These are phyloP conservation scores for Poa pratensis DNA, from an alignment of 176 grass and related monocot genomes.

Conservation along the genomic window DNA sequence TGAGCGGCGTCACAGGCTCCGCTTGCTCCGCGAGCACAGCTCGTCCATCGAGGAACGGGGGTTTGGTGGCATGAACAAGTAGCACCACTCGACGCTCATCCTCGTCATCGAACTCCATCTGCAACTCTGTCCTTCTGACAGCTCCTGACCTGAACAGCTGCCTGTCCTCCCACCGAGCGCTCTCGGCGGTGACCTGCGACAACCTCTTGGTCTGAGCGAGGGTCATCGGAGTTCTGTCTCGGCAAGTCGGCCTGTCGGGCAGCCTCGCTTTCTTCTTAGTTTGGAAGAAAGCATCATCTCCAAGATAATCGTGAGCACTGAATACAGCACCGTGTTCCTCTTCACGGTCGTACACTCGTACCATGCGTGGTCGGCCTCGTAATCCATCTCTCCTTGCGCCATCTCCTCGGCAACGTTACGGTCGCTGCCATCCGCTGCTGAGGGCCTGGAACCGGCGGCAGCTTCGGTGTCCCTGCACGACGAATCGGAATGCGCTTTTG, in stretches of 20 bases:
- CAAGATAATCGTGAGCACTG: not conserved
- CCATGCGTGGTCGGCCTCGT: not conserved
- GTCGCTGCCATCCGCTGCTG: too few relatives aligned
- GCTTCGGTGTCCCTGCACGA: not conserved
- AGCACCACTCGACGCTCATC: constrained; percentile 87
- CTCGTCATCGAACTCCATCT: constrained; percentile 93
- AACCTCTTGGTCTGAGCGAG: constrained; percentile 89
- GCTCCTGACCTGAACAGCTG: constrained; percentile 89
- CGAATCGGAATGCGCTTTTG: not conserved
- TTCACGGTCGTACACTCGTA: not conserved
- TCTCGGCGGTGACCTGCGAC: constrained; percentile 84
- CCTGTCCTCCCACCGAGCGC: constrained; percentile 93
- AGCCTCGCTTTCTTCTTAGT: not conserved
- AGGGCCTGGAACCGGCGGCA: not conserved
- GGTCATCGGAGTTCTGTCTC: constrained; percentile 80
- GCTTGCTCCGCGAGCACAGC: constrained; percentile 80
- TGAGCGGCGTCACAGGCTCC: constrained; percentile 89
- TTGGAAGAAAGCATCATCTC: not conserved
- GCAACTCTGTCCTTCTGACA: constrained; percentile 86
- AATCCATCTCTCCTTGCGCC: not conserved
- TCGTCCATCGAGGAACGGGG: constrained; percentile 82
- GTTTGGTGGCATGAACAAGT: constrained; percentile 93
- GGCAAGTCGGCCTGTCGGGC: constrained; percentile 55
- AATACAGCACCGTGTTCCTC: not conserved
- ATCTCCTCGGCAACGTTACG: not conserved